Evolutionary conservation across 1,284 basidiomycete genomes (phyloP).

Genomic region (Boletus chippewaensis): DNA sequence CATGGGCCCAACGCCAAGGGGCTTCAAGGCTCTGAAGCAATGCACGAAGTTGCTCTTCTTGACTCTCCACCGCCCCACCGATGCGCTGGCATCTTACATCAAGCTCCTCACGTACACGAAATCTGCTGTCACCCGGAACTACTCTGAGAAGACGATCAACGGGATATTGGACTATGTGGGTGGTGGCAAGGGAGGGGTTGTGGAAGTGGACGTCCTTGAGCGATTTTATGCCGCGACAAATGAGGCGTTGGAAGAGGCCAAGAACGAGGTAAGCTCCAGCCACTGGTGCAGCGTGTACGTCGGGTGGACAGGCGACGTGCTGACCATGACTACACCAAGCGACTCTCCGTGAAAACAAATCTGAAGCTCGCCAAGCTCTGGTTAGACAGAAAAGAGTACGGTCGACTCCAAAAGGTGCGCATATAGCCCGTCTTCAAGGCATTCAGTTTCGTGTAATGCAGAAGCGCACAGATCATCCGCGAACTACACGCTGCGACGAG

Average conservation of each 20-base stretch:
- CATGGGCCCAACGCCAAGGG: conserved; percentile 48
- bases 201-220: conserved; percentile 86
- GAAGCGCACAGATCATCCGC: conserved; percentile 51
- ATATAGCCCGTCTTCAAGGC: neutral
- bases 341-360: conserved; percentile 92
- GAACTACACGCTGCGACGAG: conserved; percentile 66
- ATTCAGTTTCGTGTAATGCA: neutral
- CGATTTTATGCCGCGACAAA: conserved; percentile 94
- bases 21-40: conserved; percentile 98
- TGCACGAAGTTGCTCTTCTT: conserved; percentile 93
- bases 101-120: conserved; percentile 89
- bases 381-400: conserved; percentile 92
- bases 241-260: conserved; percentile 83
- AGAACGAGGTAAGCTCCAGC: conserved; percentile 76
- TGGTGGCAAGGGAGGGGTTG: conserved; percentile 76
- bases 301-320: neutral
- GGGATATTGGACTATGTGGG: conserved; percentile 98
- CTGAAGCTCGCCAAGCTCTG: conserved; percentile 96
- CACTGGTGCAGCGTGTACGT: neutral
- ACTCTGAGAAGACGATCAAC: conserved; percentile 98
- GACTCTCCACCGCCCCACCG: conserved; percentile 67
- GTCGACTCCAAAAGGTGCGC: conserved; percentile 71
- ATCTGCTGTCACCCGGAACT: conserved; percentile 84
- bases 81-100: conserved; percentile 83
- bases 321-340: conserved; percentile 39